These are phyloP conservation scores for Syzygium aqueum DNA, from an alignment of 345 rosid genomes.

Conservation along the genomic window DNA sequence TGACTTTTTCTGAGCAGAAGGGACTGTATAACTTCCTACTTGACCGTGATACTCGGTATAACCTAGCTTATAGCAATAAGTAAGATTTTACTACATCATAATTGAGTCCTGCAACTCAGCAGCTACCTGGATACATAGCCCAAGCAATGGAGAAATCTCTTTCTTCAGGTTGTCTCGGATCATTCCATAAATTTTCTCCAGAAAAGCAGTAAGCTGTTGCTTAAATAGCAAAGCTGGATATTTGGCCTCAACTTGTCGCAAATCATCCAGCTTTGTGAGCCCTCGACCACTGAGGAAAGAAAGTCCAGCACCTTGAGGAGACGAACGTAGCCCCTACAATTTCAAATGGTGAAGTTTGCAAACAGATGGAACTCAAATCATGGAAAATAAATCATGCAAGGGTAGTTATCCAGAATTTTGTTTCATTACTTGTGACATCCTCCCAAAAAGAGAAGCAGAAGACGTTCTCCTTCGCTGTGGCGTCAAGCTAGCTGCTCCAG, in stretches of 20 bases:
- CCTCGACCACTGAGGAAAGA: constrained; percentile 70
- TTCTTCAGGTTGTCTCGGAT: constrained; percentile 92
- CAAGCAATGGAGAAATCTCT: constrained; percentile 95
- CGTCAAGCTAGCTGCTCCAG: constrained; percentile 95
- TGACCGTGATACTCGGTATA: neutral
- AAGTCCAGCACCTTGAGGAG: constrained; percentile 92
- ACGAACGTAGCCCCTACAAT: constrained; percentile 66
- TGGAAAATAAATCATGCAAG: neutral
- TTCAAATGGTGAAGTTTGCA: constrained; percentile 4
- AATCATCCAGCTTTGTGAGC: constrained; percentile 66
- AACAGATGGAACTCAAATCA: neutral
- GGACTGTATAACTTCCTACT: neutral
- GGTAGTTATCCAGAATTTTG: neutral
- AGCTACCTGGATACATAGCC: constrained; percentile 89
- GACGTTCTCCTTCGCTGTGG: constrained; percentile 93
- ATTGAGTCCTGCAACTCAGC: constrained; percentile 3
- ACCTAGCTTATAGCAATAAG: neutral
- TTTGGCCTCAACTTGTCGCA: constrained; percentile 95
- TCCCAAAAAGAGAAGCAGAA: constrained; percentile 88
- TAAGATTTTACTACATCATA: neutral
- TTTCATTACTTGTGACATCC: constrained; percentile 85
- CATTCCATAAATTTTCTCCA: constrained; percentile 99
- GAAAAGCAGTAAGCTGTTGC: constrained; percentile 98
- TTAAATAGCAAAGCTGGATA: constrained; percentile 95
- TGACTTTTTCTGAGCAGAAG: neutral